Percentiles rank a stretch among this genome's conserved stretches.
Conservation (phyloP, 306 rosid genomes). For the Citrullus colocynthis region DNA sequence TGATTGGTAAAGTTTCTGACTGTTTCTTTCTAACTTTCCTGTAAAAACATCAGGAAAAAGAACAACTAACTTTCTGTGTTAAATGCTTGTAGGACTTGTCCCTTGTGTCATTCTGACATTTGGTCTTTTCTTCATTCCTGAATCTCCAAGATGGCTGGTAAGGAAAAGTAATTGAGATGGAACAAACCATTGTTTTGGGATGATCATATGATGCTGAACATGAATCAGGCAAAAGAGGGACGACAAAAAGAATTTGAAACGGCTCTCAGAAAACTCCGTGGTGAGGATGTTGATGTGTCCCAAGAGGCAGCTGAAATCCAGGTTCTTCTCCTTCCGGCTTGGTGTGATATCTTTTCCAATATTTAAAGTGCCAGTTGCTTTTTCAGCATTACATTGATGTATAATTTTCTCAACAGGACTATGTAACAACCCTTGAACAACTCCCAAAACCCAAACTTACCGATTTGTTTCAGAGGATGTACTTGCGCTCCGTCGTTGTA, state of each 20-base stretch:
- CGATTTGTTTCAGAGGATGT: constrained; percentile 76
- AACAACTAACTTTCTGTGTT: not conserved
- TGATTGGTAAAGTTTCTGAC: constrained; percentile 33
- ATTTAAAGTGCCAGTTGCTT: not conserved
- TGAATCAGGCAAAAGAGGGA: constrained; percentile 61
- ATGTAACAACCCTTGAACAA: constrained; percentile 46
- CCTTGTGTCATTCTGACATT: constrained; percentile 60
- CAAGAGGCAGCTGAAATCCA: constrained; percentile 68
- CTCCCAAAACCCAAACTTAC: constrained; percentile 60
- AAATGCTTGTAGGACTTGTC: constrained; percentile 48
- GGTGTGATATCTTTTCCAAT: not conserved
- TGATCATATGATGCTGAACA: constrained; percentile 1
- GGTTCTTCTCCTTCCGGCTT: constrained; percentile 26
- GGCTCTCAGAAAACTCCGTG: constrained; percentile 60
- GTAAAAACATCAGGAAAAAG: not conserved
- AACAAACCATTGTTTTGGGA: not conserved
- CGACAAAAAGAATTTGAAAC: constrained; percentile 39
- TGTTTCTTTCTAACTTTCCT: not conserved
- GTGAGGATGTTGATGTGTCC: constrained; percentile 60
- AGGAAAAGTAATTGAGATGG: constrained; percentile 14
- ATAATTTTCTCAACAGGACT: constrained; percentile 37
- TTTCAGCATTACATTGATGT: not conserved
- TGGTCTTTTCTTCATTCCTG: constrained; percentile 83
- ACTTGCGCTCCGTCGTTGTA: constrained; percentile 57
- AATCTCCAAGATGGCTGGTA: constrained; percentile 99